A percentile compares a stretch with the other conserved stretches of the same genome.
Evolutionary conservation across 257 asterid genomes (phyloP).

Genomic region (Petunia axillaris): DNA sequence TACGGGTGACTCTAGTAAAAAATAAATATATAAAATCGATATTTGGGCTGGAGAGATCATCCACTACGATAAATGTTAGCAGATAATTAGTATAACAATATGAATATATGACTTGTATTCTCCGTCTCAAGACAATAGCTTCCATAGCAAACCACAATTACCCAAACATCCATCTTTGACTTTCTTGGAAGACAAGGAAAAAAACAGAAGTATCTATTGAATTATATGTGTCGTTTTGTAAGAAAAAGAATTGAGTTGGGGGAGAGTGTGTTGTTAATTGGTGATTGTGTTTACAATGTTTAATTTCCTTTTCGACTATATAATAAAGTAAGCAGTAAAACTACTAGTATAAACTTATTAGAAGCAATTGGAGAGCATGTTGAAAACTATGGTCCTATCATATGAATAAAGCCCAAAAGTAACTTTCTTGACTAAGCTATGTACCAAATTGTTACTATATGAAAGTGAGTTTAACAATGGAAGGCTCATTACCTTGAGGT

Average conservation of each 20-base stretch:
- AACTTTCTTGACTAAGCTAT: neutral
- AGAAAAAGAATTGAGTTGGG: neutral
- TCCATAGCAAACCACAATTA: neutral
- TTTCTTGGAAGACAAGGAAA: too few species aligned
- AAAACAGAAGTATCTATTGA: too few species aligned
- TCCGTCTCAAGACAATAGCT: neutral
- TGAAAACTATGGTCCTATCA: neutral
- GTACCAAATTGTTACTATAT: neutral
- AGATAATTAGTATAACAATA: too few species aligned
- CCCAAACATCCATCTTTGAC: neutral
- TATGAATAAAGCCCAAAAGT: neutral
- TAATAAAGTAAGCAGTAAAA: neutral
- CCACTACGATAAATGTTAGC: neutral
- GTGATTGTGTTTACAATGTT: neutral
- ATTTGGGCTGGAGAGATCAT: neutral
- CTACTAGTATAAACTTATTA: neutral
- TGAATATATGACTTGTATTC: neutral
- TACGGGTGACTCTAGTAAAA: neutral
- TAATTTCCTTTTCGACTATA: neutral
- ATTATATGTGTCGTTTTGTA: too few species aligned
- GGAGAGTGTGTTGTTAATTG: neutral
- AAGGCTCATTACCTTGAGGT: constrained; percentile 49
- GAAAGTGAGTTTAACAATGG: constrained; percentile 30
- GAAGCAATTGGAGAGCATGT: neutral
- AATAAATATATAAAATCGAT: neutral